Conservation (phyloP, 2,329 filamentous ascomycete genomes). For the Macrophomina pseudophaseolina region DNA sequence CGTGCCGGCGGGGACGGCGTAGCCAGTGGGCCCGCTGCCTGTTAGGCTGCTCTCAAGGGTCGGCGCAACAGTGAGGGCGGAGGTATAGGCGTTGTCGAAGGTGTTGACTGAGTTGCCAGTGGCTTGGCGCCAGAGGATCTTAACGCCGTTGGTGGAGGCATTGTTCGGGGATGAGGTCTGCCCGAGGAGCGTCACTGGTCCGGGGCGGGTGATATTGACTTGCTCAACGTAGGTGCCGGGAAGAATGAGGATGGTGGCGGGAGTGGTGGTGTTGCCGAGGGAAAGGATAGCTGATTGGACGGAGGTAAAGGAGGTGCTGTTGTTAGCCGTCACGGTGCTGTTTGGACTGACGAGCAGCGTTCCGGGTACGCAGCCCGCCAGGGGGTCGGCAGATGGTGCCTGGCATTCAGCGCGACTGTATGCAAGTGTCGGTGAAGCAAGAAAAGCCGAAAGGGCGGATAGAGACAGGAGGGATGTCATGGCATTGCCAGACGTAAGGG, state of each 20-base stretch:
- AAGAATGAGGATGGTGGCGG: constrained; percentile 63
- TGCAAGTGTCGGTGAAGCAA: constrained; percentile 37
- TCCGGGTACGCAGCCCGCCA: constrained; percentile 46
- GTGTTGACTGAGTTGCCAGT: constrained; percentile 51
- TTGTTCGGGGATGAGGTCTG: constrained; percentile 55
- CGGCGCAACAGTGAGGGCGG: constrained; percentile 66
- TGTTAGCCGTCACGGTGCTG: constrained; percentile 28
- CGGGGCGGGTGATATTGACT: constrained; percentile 67
- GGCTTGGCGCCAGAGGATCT: constrained; percentile 63
- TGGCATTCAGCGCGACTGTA: constrained; percentile 39
- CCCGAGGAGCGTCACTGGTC: constrained; percentile 67
- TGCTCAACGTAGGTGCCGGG: constrained; percentile 67
- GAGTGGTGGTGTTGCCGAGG: constrained; percentile 51
- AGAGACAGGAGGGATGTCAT: not conserved
- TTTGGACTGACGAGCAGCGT: constrained; percentile 39
- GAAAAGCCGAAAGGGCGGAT: not conserved
- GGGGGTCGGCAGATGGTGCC: constrained; percentile 41
- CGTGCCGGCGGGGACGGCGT: constrained; percentile 63
- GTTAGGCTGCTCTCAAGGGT: constrained; percentile 67
- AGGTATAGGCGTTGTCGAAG: constrained; percentile 67
- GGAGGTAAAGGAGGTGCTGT: constrained; percentile 37
- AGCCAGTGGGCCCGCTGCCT: constrained; percentile 66
- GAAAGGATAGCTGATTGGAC: constrained; percentile 57
- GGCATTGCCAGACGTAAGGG: not conserved
- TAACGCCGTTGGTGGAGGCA: constrained; percentile 57